Conservation (phyloP, 2,329 filamentous ascomycete genomes). For the Aspergillus brunneoviolaceus region DNA sequence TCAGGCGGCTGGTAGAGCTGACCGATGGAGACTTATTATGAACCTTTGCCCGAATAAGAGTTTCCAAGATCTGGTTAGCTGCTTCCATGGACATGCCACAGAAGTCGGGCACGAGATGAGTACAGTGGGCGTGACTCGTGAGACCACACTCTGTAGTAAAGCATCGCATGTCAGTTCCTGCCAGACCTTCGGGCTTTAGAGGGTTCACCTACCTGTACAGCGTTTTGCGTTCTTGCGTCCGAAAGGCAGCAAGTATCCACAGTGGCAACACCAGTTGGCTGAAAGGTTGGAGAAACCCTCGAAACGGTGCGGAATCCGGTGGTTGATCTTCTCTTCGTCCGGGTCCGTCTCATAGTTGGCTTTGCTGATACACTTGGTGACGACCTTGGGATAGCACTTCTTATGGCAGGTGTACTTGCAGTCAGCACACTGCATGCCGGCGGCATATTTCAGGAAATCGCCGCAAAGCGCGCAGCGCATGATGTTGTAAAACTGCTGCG, state of each 20-base stretch:
- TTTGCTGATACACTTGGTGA: conserved; percentile 99
- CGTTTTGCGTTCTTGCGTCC: conserved; percentile 93
- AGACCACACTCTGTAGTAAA: conserved; percentile 72
- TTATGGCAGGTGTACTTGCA: conserved; percentile 99
- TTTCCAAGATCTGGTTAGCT: conserved; percentile 88
- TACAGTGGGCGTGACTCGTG: conserved; percentile 86
- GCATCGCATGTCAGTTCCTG: background rate
- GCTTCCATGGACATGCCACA: conserved; percentile 99
- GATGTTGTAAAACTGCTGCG: conserved; percentile 99
- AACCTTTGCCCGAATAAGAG: conserved; percentile 77
- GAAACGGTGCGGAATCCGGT: conserved; percentile 97
- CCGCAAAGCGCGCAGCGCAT: conserved; percentile 98
- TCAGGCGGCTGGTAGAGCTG: conserved; percentile 52
- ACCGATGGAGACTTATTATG: conserved; percentile 59
- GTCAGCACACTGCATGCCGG: conserved; percentile 98
- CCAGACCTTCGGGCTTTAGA: background rate
- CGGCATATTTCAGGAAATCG: conserved; percentile 97
- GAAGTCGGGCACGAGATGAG: conserved; percentile 95
- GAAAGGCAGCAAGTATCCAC: conserved; percentile 91
- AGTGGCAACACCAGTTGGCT: conserved; percentile 99
- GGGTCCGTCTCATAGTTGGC: conserved; percentile 98
- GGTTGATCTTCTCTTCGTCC: conserved; percentile 99
- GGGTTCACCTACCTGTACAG: conserved; percentile 66
- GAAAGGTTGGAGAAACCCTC: conserved; percentile 96
- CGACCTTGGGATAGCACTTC: conserved; percentile 93